Conservation (phyloP, 305 asterid genomes). For the Stenogyne calaminthoides region DNA sequence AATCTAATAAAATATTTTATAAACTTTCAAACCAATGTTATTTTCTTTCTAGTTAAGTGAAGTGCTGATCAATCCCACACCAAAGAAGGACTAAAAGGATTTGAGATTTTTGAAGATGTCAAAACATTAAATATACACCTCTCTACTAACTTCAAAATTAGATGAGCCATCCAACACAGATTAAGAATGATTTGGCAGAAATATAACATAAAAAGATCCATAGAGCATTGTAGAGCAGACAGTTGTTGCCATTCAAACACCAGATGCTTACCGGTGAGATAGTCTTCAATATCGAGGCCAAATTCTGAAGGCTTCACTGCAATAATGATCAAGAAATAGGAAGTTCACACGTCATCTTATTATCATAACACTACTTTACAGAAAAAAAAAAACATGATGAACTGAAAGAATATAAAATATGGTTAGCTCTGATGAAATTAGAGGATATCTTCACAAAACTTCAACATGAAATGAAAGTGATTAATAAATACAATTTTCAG, state of each 20-base stretch:
- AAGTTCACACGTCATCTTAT: constrained; percentile 15
- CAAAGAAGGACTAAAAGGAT: neutral
- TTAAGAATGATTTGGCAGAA: neutral
- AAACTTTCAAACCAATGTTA: neutral
- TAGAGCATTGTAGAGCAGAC: constrained; percentile 7
- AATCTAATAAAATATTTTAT: no score
- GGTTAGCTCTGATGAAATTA: neutral
- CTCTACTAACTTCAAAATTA: neutral
- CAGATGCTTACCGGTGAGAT: constrained; percentile 67
- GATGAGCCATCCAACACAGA: neutral
- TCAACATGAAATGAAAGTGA: constrained; percentile 1
- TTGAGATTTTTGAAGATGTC: constrained; percentile 5
- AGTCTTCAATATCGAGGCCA: constrained; percentile 89
- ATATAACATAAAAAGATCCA: neutral
- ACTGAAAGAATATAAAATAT: neutral
- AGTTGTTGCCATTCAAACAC: constrained; percentile 22
- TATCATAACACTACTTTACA: neutral
- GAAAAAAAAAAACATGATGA: constrained; percentile 3
- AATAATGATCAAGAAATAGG: constrained; percentile 25
- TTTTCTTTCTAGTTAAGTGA: neutral
- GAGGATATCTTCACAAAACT: neutral
- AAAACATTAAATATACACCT: no score
- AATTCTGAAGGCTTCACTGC: constrained; percentile 73
- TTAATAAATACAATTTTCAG: no score
- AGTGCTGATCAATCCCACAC: constrained; percentile 3